Percentiles rank a stretch among this genome's conserved stretches.
Evolutionary conservation across 2,329 filamentous ascomycete species (phyloP).

Genomic region (Ophiostoma himal-ulmi): DNA sequence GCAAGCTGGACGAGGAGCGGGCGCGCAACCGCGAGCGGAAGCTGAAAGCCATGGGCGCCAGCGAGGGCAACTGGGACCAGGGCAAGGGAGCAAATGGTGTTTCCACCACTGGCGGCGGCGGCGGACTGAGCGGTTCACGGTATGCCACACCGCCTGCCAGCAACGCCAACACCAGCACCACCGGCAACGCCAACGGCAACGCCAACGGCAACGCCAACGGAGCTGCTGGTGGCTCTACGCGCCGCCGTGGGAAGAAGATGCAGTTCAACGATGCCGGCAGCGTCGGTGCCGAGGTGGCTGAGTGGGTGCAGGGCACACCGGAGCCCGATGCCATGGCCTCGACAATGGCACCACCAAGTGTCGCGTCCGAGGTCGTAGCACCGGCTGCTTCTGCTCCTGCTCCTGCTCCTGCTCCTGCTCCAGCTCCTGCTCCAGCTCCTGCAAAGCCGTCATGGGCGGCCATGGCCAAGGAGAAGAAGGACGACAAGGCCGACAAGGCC

Average conservation of each 20-base stretch:
- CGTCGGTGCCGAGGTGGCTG: slow-evolving; percentile 25
- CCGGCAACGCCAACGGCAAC: background rate
- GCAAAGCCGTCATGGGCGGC: slow-evolving; percentile 9
- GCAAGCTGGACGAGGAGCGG: slow-evolving; percentile 53
- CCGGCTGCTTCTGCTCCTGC: slow-evolving; percentile 37
- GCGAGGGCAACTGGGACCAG: slow-evolving; percentile 54
- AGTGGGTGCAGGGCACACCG: slow-evolving; percentile 26
- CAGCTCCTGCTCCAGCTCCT: slow-evolving; percentile 28
- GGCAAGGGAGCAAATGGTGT: slow-evolving; percentile 42
- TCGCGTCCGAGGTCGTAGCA: slow-evolving; percentile 29
- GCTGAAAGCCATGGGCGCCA: slow-evolving; percentile 51
- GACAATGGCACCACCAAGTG: slow-evolving; percentile 29
- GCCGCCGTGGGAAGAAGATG: slow-evolving; percentile 15
- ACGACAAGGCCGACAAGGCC: slow-evolving; percentile 1
- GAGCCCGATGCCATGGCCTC: slow-evolving; percentile 21
- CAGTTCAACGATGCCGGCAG: slow-evolving; percentile 25
- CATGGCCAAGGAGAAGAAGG: slow-evolving; percentile 16
- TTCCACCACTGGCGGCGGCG: slow-evolving; percentile 20
- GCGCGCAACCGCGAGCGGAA: slow-evolving; percentile 56
- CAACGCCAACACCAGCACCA: background rate
- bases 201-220: background rate
- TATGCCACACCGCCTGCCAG: slow-evolving; percentile 14
- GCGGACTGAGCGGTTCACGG: slow-evolving; percentile 24
- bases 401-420: slow-evolving; percentile 31
- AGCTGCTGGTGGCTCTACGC: no score